These are phyloP conservation scores for Delonix regia DNA, from an alignment of 306 rosid genomes.

Conservation along the genomic window DNA sequence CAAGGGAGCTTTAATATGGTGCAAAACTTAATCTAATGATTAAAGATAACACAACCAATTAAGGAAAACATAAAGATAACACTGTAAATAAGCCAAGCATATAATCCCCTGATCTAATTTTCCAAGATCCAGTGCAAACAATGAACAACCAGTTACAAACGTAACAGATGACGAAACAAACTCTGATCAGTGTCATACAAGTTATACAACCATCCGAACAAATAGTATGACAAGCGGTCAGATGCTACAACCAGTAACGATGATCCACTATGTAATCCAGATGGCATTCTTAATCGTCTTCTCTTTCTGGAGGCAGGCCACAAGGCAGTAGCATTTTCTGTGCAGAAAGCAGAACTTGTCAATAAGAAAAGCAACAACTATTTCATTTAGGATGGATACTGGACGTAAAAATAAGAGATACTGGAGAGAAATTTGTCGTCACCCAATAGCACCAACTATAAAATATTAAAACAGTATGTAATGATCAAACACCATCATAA, in stretches of 20 bases:
- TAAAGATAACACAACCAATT: background rate
- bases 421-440: background rate
- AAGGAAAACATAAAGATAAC: background rate
- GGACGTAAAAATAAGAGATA: too few species aligned
- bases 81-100: background rate
- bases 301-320: conserved; percentile 92
- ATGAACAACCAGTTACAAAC: conserved; percentile 4
- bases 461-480: conserved; percentile 11
- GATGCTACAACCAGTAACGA: conserved; percentile 13
- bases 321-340: conserved; percentile 98
- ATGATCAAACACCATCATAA: background rate
- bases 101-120: background rate
- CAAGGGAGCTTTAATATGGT: background rate
- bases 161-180: conserved; percentile 13
- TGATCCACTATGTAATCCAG: conserved; percentile 8
- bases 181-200: conserved; percentile 28
- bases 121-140: background rate
- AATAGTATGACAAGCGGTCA: conserved; percentile 20
- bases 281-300: conserved; percentile 62
- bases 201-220: conserved; percentile 26
- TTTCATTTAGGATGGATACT: background rate
- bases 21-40: background rate
- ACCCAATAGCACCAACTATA: background rate
- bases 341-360: conserved; percentile 32
- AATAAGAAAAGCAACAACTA: background rate